Base-by-base conservation (phyloP, 345 rosid genomes). In the Pistacia integerrima region DNA sequence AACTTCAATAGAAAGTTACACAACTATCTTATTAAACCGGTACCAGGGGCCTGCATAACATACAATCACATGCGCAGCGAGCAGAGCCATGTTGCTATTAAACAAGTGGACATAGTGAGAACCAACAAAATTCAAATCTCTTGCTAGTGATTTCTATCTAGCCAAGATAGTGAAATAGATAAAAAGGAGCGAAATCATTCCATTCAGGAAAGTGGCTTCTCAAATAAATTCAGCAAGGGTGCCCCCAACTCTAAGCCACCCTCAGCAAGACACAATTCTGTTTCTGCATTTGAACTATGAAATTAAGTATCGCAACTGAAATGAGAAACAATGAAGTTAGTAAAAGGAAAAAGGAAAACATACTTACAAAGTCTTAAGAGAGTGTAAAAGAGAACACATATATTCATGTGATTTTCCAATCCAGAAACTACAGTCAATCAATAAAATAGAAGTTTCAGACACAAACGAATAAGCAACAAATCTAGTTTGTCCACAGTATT, bases 281-380 rank as follows among this genome's bases (percentile, higher is more conserved):
- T 68, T 48, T 25, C 18, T 5, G 20, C 33, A 20, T 25, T 51
- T 18, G 11, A 14, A 5, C 36, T 67, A 30, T 51, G 22, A 22
- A 22, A 22, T 22, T 22, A 22, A 12, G 36, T 7, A 3, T 20
- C 4, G 5, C 44, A 22, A 11, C 11, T 28, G 28, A 25, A 7
- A 18, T 30, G 33, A 30, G 33, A 30, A 1, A 22, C 22, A 22
- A 22, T 22, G 22, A 30, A 30, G 33, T 30, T 30, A 30, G 33
- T 30, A 30, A 30, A 30, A 30, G 33, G 33, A 30, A 30, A 30
- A 30, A 17, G 20, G 25, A 48, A 41, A 57, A 57, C 0, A 33
- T 18, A 12, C 75, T 63, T 77, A 70, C 75, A 77, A 77, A 64
- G 75, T 61, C 69, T 70, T 77, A 25, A 25, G 63, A 70, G 63